Evolutionary conservation across 306 rosid genomes (phyloP), one percentile per base, ranked within the genome.

Genomic region (Delonix regia): DNA sequence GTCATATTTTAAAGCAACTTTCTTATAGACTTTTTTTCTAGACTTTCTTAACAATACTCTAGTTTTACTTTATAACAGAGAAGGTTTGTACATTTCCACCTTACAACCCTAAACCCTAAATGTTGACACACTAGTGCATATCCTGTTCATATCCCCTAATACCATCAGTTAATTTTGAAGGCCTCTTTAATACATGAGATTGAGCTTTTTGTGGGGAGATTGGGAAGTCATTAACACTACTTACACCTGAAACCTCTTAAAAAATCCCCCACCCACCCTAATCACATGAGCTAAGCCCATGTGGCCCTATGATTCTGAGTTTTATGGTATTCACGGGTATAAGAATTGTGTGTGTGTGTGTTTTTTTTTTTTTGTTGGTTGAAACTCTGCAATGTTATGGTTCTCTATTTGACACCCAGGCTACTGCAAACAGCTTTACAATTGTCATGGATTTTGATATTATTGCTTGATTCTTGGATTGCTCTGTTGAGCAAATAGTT

Each of bases 171-270:
- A 24, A 71, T 52, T 53, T 14, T 24, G 30, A 4, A 53, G 5
- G 14, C 49, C 13, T 33, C 59, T 59, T 36, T 16, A 61, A 25
- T 24, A 10, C 5, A 12, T 24, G 12, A 56, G 30, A 10, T 9
- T 12, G 8, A 60, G 7, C 34, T 22, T 41, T 28, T 39, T 28
- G 22, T 11, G 4, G 59, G 72, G 36, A 56, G 28, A 56, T 62
- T 65, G 62, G 45, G 52, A 73, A 73, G 30, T 67, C 64, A 57
- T 61, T 49, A 52, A 51, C 42, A 34, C 33, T 39, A 51, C 57
- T 51, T 51, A 7, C 18, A 51, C 19, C 53, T 48, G 15, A 13
- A 16, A 49, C 56, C 56, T n/a, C 56, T 49, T 16, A 7, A 0
- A 4, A 49, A 49, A 49, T 49, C 22, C 1, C 1, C 56, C 56